Base-by-base conservation (phyloP, 1,284 basidiomycete species). In the Vanrija sp. region DNA sequence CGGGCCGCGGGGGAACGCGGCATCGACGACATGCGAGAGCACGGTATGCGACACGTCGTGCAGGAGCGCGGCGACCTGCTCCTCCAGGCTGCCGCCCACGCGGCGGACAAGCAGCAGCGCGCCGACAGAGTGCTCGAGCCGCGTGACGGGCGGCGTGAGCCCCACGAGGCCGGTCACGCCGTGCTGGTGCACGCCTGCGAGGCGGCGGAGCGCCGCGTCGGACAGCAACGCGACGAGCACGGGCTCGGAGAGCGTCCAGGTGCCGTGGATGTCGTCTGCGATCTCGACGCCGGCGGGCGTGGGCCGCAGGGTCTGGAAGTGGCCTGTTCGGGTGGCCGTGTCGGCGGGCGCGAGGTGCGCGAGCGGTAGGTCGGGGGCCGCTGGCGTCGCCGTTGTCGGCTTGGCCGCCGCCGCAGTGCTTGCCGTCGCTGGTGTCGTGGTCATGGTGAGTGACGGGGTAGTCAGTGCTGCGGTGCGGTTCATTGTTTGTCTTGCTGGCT, bases 11-110 rank as follows among this genome's bases (percentile, higher is more conserved):
- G 21, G 8, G 12, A 26, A 46, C 15, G 59, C 59, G 28, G 18
- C 42, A 47, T 61, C 59, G 16, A 51, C 46, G 8, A 61, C 59
- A 23, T 61, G 59, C 3, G 34, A 43, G 25, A 61, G 50, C 3
- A 48, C 59, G 2, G 59, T 61, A 39, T 61, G 59, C 21, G 29
- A 40, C 18, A 61, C 43, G 46, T 61, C 59, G 47, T 61, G 59
- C 14, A 61, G 47, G 9, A 61, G 53, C 3, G 53, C 59, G 7
- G 55, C 51, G 4, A 48, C 53, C n/a, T 61, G 59, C n/a, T 61
- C 59, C 2, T 43, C 43, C n/a, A 61, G 43, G 15, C 26, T 46
- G 15, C 29, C 59, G 14, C 59, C 59, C 1, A 51, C 59, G 5
- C 19, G 6, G 15, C 59, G 52, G 2, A 61, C 59, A 15, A 61